Base-by-base conservation (phyloP, 2,329 filamentous ascomycete genomes). In the Cytospora mali region DNA sequence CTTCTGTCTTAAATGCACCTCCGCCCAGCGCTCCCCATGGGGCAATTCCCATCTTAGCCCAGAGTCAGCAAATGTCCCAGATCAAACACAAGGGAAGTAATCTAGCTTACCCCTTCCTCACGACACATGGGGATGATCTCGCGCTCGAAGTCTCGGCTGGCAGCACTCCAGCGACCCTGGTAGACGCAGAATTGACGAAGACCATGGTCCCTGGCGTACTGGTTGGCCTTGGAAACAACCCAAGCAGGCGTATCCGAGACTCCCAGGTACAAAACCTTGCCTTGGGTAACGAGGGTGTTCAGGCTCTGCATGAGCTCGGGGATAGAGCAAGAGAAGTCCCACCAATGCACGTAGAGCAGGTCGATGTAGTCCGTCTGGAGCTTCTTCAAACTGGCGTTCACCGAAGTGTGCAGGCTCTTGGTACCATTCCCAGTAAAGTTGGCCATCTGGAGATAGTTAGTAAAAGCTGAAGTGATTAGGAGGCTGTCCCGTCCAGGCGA, bases 341-440 rank as follows among this genome's bases (percentile, higher is more conserved):
- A 87, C 77, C 79, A 81, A 69, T 83, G 81, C 23, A 83, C 75
- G 55, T 81, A 83, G 11, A 84, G 81, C 60, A 89, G 71, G 69
- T 92, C 89, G 62, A 92, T 85, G 70, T 91, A 92, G 58, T 84
- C 80, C 0, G 88, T 90, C 74, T 87, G 81, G 58, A 88, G 79
- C 75, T 86, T 89, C 70, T 77, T 75, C 64, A 88, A 71, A 64
- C 83, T 86, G n/a, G 75, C 77, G 21, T 83, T 75, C 31, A 88
- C 76, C 1, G 84, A 87, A 1, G 76, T 69, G 50, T 81, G 79
- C 46, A 91, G 71, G 62, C 81, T 86, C 75, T 90, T 91, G 49
- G 83, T 77, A 21, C 83, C 81, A 69, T 89, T 89, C 2, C 88
- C 88, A 27, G 75, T 76, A 62, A 72, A 81, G 69, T 86, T 87